These are phyloP conservation scores for Apodospora peruviana DNA, from an alignment of 495 filamentous ascomycete species.

Conservation along the genomic window DNA sequence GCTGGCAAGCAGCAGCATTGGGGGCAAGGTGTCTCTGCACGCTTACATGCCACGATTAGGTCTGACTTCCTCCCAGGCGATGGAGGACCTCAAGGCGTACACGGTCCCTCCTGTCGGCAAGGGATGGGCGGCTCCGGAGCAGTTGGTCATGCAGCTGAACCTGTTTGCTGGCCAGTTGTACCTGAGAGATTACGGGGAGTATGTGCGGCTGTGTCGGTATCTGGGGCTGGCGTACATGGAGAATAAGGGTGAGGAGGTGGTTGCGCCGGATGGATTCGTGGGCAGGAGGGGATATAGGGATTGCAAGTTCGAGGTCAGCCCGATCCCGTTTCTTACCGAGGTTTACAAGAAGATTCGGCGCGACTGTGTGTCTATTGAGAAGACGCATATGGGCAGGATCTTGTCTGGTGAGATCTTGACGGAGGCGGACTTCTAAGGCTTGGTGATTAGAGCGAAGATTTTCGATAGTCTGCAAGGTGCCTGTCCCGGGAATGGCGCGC, in stretches of 20 bases:
- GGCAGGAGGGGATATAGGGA: slow-evolving; percentile 24
- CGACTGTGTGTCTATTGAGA: not conserved
- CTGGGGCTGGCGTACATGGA: slow-evolving; percentile 37
- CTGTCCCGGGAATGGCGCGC: no score
- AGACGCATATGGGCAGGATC: slow-evolving; percentile 51
- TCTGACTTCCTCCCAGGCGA: slow-evolving; percentile 30
- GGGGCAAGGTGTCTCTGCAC: slow-evolving; percentile 35
- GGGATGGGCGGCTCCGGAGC: slow-evolving; percentile 12
- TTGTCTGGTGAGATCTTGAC: slow-evolving; percentile 35
- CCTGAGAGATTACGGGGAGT: slow-evolving; percentile 47
- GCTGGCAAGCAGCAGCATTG: slow-evolving; percentile 29
- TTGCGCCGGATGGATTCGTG: slow-evolving; percentile 41
- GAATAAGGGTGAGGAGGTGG: slow-evolving; percentile 8
- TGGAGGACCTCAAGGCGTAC: slow-evolving; percentile 47
- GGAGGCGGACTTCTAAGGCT: slow-evolving; percentile 16
- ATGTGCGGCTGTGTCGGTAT: slow-evolving; percentile 46
- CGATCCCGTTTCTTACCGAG: slow-evolving; percentile 46
- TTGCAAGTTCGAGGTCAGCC: slow-evolving; percentile 34
- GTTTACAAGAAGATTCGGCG: slow-evolving; percentile 45
- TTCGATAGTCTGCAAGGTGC: no score
- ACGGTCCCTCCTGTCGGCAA: slow-evolving; percentile 20
- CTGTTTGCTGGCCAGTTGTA: slow-evolving; percentile 67
- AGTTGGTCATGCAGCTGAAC: slow-evolving; percentile 46
- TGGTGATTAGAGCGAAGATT: not conserved
- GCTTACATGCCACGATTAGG: slow-evolving; percentile 54